These are phyloP conservation scores for Leccinum arenicola DNA, from an alignment of 768 basidiomycete species.

Conservation along the genomic window DNA sequence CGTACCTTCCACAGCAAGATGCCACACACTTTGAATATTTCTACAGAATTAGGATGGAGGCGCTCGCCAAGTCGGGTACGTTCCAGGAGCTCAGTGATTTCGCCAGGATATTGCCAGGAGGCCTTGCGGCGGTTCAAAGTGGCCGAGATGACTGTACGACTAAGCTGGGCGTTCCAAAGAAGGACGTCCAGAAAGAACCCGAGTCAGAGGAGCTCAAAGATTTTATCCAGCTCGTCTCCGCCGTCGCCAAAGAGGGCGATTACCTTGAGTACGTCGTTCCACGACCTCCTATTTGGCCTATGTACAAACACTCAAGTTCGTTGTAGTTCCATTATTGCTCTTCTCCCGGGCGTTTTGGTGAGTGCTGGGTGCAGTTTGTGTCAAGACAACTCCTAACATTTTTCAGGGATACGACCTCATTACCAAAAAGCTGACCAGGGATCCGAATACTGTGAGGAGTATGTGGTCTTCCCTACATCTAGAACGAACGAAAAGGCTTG, in stretches of 20 bases:
- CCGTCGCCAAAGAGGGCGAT: neutral
- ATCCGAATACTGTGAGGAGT: constrained; percentile 4
- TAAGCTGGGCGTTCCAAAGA: neutral
- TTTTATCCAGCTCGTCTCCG: neutral
- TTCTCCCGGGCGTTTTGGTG: constrained; percentile 8
- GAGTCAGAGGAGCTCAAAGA: neutral
- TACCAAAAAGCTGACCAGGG: neutral
- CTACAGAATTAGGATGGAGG: neutral
- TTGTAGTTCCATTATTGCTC: constrained; percentile 1
- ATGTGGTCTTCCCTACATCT: neutral
- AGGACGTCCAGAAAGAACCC: neutral
- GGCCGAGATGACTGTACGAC: neutral
- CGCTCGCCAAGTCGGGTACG: neutral
- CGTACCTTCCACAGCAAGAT: constrained; percentile 2
- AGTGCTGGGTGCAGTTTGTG: neutral
- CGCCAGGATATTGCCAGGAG: neutral
- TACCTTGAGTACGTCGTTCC: constrained; percentile 8
- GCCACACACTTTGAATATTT: constrained; percentile 5
- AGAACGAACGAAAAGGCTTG: no score
- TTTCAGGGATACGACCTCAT: constrained; percentile 3
- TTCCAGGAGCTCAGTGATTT: constrained; percentile 2
- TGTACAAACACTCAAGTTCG: neutral
- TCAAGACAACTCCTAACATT: neutral
- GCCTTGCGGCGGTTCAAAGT: neutral
- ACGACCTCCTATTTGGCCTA: neutral